Evolutionary conservation across 2,329 filamentous ascomycete genomes (phyloP), one percentile per base, ranked within the genome.

Genomic region (Phaeophleospora eucalypticola): DNA sequence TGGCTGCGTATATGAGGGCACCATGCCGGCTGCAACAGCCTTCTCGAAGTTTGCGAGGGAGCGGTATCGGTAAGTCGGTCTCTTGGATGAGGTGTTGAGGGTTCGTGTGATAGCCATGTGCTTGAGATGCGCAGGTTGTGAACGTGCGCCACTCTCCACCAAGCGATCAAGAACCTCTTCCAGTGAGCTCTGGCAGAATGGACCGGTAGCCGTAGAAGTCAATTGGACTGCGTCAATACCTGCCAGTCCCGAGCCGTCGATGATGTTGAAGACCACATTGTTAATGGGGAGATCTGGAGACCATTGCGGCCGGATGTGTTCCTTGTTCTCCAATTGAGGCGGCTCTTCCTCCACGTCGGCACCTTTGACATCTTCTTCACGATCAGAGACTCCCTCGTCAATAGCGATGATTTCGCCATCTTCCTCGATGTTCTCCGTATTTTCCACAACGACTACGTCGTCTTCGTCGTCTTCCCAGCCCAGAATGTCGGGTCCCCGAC

Each of bases 31-130:
- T 15, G 76, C 71, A 2, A 80, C 79, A 8, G 78, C 70, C 46
- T 73, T 70, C 15, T 73, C 64, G 43, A 81, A 82, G 44, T 78
- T 74, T 1, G 59, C 61, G 34, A 71, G 68, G 0, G 78, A 75
- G 42, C 79, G 78, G 52, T 82, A 80, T 7, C 77, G 61, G 60
- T 78, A 83, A 49, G 77, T 73, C 10, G 70, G 66, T 21, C 67
- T 75, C 76, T 10, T 69, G 65, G 12, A 68, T 68, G 12, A 77
- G 68, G 2, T 70, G 67, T 4, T 72, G 76, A 45, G n/a, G n/a
- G 82, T 79, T 50, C 78, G 68, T 27, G 83, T 70, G 21, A 83
- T 67, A 9, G 75, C 71, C 14, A 81, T 63, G 57, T 82, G 78
- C 15, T 76, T 73, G 17, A 83, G 67, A 59, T 81, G 73, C 3